Evolutionary conservation across 2,329 filamentous ascomycete genomes (phyloP).

Genomic region (Cordyceps fumosorosea): DNA sequence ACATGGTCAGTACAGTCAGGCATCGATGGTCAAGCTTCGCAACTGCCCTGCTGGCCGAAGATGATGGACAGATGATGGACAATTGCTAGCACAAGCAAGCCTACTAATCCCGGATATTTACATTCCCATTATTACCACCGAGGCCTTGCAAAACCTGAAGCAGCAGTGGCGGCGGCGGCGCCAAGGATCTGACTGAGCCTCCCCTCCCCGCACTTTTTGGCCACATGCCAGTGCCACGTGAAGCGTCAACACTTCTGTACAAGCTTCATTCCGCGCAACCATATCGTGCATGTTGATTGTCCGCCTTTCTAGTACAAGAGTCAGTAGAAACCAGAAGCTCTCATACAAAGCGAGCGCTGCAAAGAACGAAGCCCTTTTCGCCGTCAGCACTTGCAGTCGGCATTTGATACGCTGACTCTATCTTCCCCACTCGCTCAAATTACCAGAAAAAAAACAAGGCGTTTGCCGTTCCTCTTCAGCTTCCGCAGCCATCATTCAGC

Average conservation of each 20-base stretch:
- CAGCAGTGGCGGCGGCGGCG: background rate
- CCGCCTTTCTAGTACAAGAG: background rate
- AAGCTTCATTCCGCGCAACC: background rate
- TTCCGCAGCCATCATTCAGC: background rate
- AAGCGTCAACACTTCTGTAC: background rate
- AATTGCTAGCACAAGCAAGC: too few species aligned
- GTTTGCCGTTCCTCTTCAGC: background rate
- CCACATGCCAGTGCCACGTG: slow-evolving; percentile 14
- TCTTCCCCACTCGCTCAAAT: slow-evolving; percentile 2
- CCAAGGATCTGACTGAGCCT: background rate
- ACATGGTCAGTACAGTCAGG: background rate
- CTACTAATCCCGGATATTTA: too few species aligned
- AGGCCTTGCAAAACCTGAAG: background rate
- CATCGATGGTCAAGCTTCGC: background rate
- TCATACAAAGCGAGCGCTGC: background rate
- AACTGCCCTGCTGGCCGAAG: background rate
- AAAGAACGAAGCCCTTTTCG: background rate
- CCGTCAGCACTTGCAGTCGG: background rate
- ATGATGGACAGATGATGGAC: background rate
- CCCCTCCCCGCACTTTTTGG: slow-evolving; percentile 3
- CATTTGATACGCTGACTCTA: background rate
- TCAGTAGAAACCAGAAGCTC: background rate
- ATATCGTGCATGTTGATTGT: background rate
- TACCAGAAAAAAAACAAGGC: background rate
- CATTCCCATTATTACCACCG: too few species aligned